phyloP scores from a whole-genome alignment of 768 basidiomycete species.

The Kwoniella sp. region DNA sequence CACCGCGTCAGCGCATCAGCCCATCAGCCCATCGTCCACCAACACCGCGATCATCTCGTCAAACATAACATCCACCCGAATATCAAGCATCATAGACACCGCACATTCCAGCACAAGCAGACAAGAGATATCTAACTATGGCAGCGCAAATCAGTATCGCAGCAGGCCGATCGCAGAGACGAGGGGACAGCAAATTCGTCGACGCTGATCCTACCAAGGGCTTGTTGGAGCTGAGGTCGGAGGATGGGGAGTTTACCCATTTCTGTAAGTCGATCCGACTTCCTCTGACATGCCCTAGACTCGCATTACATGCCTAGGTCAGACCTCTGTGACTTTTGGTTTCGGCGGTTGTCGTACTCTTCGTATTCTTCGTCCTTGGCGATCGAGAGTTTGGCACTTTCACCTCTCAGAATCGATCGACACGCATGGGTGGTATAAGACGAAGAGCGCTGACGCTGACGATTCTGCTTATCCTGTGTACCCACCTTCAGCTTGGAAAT shows the following conservation, averaged over 20 bases:
- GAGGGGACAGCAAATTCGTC: constrained; percentile 49
- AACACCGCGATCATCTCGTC: not conserved
- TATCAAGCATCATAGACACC: too few species aligned
- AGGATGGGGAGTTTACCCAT: constrained; percentile 48
- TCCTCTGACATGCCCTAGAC: constrained; percentile 40
- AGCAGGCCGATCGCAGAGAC: constrained; percentile 45
- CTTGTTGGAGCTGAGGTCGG: constrained; percentile 39
- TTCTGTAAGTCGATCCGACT: constrained; percentile 68
- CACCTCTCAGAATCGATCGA: too few species aligned
- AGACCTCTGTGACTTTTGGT: too few species aligned
- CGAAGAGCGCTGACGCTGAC: not conserved
- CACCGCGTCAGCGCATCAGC: constrained; percentile 2
- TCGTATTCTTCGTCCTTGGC: constrained; percentile 71
- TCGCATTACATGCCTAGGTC: too few species aligned
- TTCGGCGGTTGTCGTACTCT: constrained; percentile 15
- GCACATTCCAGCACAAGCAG: too few species aligned
- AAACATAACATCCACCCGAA: not conserved
- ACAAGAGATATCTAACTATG: too few species aligned
- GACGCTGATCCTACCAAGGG: constrained; percentile 53
- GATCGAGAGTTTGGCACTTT: constrained; percentile 58
- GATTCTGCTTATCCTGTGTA: too few species aligned
- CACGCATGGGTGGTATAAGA: too few species aligned
- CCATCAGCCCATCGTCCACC: not conserved
- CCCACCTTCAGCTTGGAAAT: constrained; percentile 43
- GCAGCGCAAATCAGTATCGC: constrained; percentile 16